Conservation (phyloP, 1,284 basidiomycete genomes). For the Tilletia indica region DNA sequence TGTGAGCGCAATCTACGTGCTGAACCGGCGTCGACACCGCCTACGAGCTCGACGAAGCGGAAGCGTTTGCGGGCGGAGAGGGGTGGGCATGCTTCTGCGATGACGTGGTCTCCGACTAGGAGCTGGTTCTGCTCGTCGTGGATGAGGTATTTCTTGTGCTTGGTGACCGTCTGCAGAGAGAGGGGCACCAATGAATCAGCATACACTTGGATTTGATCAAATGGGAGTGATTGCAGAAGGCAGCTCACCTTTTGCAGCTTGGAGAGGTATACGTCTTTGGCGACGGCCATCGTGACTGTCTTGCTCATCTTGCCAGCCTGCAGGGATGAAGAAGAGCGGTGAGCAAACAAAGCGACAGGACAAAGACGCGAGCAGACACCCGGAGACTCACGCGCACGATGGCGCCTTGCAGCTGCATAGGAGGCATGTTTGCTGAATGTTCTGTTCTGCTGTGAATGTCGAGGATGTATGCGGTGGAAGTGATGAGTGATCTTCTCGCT, state of each 20-base stretch:
- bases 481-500: neutral
- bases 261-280: conserved; percentile 41
- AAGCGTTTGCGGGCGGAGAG: conserved; percentile 50
- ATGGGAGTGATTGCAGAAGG: neutral
- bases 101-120: conserved; percentile 46
- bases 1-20: conserved; percentile 32
- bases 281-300: conserved; percentile 50
- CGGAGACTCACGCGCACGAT: conserved; percentile 13
- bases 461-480: neutral
- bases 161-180: conserved; percentile 34
- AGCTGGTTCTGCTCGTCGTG: conserved; percentile 44
- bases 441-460: neutral
- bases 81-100: conserved; percentile 46
- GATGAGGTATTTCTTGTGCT: conserved; percentile 52
- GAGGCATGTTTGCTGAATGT: neutral
- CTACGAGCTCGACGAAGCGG: conserved; percentile 37
- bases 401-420: conserved; percentile 3
- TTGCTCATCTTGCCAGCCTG: conserved; percentile 52
- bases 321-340: neutral
- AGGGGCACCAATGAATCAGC: neutral
- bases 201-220: neutral
- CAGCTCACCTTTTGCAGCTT: conserved; percentile 44
- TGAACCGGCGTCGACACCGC: conserved; percentile 23
- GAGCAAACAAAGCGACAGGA: neutral
- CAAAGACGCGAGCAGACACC: neutral